These are phyloP conservation scores for Neurospora sp. DNA, from an alignment of 495 filamentous ascomycete genomes.

Conservation along the genomic window DNA sequence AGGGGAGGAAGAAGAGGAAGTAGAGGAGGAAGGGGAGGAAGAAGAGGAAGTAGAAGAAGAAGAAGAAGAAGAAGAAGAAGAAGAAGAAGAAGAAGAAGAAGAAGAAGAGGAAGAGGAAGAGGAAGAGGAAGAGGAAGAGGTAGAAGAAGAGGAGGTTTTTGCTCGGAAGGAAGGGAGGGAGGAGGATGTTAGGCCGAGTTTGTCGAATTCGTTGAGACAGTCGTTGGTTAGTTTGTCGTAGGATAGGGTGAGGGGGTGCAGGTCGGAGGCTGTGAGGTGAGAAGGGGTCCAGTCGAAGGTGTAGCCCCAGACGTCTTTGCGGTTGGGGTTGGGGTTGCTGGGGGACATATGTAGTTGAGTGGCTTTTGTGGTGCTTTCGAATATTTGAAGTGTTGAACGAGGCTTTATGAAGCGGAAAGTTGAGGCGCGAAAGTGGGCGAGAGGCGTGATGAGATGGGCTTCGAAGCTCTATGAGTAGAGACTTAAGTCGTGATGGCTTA, in stretches of 20 bases:
- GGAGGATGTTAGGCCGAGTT: conserved; percentile 31
- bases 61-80: background rate
- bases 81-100: no score
- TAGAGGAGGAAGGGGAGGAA: background rate
- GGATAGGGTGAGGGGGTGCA: conserved; percentile 48
- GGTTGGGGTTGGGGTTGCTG: conserved; percentile 7
- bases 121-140: conserved; percentile 4
- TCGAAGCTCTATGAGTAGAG: background rate
- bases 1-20: background rate
- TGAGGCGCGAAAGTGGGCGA: background rate
- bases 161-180: background rate
- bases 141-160: background rate
- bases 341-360: background rate
- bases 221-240: conserved; percentile 63
- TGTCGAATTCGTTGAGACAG: conserved; percentile 49
- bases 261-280: conserved; percentile 52
- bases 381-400: background rate
- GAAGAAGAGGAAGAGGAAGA: no score
- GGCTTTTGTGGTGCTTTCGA: background rate
- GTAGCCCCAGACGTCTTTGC: conserved; percentile 47
- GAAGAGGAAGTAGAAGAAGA: background rate
- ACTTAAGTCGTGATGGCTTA: background rate
- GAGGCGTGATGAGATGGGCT: background rate
- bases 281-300: conserved; percentile 59
- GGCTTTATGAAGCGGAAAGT: background rate